These are phyloP conservation scores for Kuraishia ogatae DNA, from an alignment of 805 yeast genomes.

Conservation along the genomic window DNA sequence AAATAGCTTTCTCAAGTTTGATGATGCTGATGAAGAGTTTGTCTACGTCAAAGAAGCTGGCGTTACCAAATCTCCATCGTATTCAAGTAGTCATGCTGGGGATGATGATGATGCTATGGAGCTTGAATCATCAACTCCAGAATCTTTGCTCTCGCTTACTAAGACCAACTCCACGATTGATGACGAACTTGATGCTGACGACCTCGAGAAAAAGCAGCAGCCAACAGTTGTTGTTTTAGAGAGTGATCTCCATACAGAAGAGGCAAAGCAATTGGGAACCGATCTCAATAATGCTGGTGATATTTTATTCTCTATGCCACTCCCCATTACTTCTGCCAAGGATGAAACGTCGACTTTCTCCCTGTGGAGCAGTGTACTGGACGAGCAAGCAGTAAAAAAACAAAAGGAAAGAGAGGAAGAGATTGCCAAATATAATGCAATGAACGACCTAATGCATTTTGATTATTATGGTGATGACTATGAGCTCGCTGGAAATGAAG, in stretches of 20 bases:
- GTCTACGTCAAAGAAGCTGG: neutral
- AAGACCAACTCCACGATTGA: conserved; percentile 12
- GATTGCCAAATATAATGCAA: conserved; percentile 7
- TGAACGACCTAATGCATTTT: conserved; percentile 8
- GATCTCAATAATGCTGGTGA: neutral
- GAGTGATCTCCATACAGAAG: neutral
- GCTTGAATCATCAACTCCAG: conserved; percentile 9
- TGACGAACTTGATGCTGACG: conserved; percentile 4
- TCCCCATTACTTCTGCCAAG: neutral
- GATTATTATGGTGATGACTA: conserved; percentile 1
- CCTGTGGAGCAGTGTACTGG: neutral
- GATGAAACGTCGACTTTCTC: neutral
- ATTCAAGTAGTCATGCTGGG: neutral
- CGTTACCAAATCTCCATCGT: neutral
- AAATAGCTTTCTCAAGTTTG: neutral
- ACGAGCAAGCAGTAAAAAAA: conserved; percentile 1
- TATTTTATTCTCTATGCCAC: neutral
- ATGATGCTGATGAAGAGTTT: neutral
- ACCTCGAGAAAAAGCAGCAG: neutral
- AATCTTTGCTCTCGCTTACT: conserved; percentile 9
- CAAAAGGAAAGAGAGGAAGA: conserved; percentile 8
- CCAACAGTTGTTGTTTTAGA: neutral
- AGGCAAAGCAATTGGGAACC: neutral
- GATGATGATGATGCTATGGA: conserved; percentile 1
- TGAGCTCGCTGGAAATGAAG: neutral